These are phyloP conservation scores for Pogostemon cablin DNA, from an alignment of 257 asterid species.

Conservation along the genomic window DNA sequence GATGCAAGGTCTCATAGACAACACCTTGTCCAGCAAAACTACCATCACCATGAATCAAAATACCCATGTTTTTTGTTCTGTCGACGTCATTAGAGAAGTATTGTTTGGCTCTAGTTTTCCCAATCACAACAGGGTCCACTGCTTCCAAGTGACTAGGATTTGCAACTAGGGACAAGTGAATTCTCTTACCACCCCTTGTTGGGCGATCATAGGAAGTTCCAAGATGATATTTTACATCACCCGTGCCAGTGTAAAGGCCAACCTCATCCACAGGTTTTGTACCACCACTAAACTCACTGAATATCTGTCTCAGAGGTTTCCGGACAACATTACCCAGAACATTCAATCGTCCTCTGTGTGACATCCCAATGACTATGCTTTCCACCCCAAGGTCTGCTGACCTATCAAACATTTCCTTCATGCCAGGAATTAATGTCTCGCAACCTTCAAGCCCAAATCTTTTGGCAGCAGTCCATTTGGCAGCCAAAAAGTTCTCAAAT, in stretches of 20 bases:
- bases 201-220: conserved; percentile 98
- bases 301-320: conserved; percentile 89
- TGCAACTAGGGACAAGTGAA: conserved; percentile 91
- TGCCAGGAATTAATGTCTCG: conserved; percentile 97
- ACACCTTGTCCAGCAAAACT: conserved; percentile 99
- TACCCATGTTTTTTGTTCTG: conserved; percentile 81
- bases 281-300: conserved; percentile 91
- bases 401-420: conserved; percentile 98
- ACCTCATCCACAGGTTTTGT: conserved; percentile 84
- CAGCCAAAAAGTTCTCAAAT: conserved; percentile 91
- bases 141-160: conserved; percentile 99
- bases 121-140: conserved; percentile 91
- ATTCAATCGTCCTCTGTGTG: conserved; percentile 91
- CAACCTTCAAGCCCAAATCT: conserved; percentile 98
- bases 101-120: conserved; percentile 95
- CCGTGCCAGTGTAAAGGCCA: conserved; percentile 94
- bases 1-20: conserved; percentile 96
- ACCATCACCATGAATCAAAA: conserved; percentile 95
- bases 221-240: conserved; percentile 95
- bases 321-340: conserved; percentile 92
- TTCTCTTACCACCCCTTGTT: conserved; percentile 94
- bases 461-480: conserved; percentile 94
- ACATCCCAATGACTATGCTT: conserved; percentile 97
- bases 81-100: conserved; percentile 76
- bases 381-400: conserved; percentile 97